A percentile compares a stretch with the other conserved stretches of the same genome.
Evolutionary conservation across 2,329 filamentous ascomycete species (phyloP).

Genomic region (Penicillium sp.): DNA sequence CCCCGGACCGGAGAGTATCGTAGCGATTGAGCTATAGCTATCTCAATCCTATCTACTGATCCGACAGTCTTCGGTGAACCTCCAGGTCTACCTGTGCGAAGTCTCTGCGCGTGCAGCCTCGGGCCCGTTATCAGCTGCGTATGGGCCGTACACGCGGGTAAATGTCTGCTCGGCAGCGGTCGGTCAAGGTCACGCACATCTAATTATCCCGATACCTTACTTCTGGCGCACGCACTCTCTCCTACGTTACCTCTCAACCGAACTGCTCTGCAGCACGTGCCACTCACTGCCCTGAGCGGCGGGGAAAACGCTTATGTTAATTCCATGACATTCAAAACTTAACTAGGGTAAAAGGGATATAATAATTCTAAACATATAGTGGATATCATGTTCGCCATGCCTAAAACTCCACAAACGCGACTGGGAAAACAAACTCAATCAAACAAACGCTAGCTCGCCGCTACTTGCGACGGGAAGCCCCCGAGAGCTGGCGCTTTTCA

Average conservation of each 20-base stretch:
- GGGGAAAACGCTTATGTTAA: neutral
- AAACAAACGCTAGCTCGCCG: slow-evolving; percentile 27
- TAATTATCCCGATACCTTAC: neutral
- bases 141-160: neutral
- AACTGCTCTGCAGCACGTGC: slow-evolving; percentile 7
- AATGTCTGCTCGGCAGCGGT: neutral
- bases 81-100: neutral
- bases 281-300: slow-evolving; percentile 9
- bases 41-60: too few relatives aligned
- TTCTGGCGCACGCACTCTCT: neutral
- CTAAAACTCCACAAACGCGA: slow-evolving; percentile 15
- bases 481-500: slow-evolving; percentile 13
- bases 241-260: slow-evolving; percentile 1
- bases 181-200: neutral
- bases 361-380: slow-evolving; percentile 9
- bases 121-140: neutral
- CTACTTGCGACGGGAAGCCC: slow-evolving; percentile 24
- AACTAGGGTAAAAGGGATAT: neutral
- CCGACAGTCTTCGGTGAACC: neutral
- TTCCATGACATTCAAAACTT: neutral
- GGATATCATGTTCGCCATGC: slow-evolving; percentile 29
- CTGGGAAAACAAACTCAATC: slow-evolving; percentile 5
- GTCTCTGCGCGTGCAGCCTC: neutral
- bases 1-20: neutral
- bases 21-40: neutral